Conservation (phyloP, 2,329 filamentous ascomycete genomes). For the Aspergillus sp. region DNA sequence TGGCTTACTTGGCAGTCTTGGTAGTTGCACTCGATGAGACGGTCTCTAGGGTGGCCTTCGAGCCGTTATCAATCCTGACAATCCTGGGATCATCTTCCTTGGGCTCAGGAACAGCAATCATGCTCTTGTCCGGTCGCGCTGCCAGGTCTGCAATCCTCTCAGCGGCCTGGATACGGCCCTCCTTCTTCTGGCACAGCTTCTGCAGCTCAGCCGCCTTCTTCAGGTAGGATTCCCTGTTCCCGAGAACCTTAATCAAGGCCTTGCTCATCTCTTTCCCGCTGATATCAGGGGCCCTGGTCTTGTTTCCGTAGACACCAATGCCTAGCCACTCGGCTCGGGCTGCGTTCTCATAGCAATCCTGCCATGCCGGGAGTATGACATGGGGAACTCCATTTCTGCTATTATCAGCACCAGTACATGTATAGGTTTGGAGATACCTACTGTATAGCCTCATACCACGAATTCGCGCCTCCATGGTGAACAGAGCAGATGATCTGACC, state of each 20-base stretch:
- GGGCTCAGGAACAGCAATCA: slow-evolving; percentile 17
- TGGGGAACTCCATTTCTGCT: slow-evolving; percentile 45
- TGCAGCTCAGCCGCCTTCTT: slow-evolving; percentile 16
- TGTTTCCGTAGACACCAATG: slow-evolving; percentile 42
- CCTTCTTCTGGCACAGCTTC: slow-evolving; percentile 21
- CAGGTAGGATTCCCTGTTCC: slow-evolving; percentile 17
- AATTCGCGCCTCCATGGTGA: slow-evolving; percentile 50
- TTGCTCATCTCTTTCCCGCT: slow-evolving; percentile 27
- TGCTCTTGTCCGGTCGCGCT: slow-evolving; percentile 18
- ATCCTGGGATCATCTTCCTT: slow-evolving; percentile 9
- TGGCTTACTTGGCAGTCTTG: slow-evolving; percentile 8
- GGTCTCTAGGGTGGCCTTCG: slow-evolving; percentile 8
- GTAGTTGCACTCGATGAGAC: not conserved
- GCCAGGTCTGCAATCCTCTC: slow-evolving; percentile 25
- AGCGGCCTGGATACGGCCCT: slow-evolving; percentile 19
- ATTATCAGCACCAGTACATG: too few species aligned
- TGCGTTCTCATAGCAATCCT: slow-evolving; percentile 47
- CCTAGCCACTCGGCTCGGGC: slow-evolving; percentile 41
- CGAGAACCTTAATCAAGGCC: slow-evolving; percentile 26
- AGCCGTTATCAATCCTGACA: slow-evolving; percentile 13
- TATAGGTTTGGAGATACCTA: slow-evolving; percentile 20
- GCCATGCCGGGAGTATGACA: slow-evolving; percentile 47
- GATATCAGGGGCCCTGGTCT: slow-evolving; percentile 33
- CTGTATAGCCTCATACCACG: slow-evolving; percentile 47
- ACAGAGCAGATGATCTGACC: slow-evolving; percentile 42